Evolutionary conservation across 164 flowering plant species (phyloP).

Genomic region (Magnolia sinica): DNA sequence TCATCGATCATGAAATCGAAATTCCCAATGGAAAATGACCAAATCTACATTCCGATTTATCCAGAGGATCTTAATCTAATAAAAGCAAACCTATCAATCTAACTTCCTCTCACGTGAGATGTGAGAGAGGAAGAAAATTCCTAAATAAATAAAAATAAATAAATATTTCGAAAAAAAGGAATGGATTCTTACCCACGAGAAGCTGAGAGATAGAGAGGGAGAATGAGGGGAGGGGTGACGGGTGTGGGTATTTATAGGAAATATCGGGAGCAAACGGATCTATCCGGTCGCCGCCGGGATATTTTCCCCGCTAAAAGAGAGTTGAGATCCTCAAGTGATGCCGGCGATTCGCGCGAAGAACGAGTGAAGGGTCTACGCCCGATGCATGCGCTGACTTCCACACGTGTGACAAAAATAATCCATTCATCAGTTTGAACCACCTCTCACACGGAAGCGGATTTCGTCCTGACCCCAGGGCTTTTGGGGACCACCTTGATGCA

Average conservation of each 20-base stretch:
- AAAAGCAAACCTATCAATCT: conserved; percentile 6
- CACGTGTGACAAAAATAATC: neutral
- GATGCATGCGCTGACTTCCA: neutral
- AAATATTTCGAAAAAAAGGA: neutral
- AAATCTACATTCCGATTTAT: neutral
- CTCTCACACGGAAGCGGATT: no score
- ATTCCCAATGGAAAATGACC: no score
- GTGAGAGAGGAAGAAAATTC: neutral
- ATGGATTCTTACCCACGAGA: conserved; percentile 28
- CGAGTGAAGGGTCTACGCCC: neutral
- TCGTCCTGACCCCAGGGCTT: no score
- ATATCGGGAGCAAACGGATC: conserved; percentile 28
- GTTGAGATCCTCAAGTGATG: no score
- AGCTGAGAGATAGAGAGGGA: conserved; percentile 16
- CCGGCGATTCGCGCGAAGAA: neutral
- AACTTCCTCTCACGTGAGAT: neutral
- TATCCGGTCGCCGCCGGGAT: conserved; percentile 28
- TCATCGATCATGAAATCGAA: neutral
- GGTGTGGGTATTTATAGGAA: conserved; percentile 57
- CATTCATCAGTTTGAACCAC: neutral
- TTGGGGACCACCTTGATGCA: no score
- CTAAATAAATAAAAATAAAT: neutral
- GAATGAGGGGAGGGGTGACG: conserved; percentile 27
- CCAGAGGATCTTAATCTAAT: neutral
- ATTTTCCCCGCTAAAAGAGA: neutral